Evolutionary conservation across 768 basidiomycete genomes (phyloP).

Genomic region (Boletus speciosus): DNA sequence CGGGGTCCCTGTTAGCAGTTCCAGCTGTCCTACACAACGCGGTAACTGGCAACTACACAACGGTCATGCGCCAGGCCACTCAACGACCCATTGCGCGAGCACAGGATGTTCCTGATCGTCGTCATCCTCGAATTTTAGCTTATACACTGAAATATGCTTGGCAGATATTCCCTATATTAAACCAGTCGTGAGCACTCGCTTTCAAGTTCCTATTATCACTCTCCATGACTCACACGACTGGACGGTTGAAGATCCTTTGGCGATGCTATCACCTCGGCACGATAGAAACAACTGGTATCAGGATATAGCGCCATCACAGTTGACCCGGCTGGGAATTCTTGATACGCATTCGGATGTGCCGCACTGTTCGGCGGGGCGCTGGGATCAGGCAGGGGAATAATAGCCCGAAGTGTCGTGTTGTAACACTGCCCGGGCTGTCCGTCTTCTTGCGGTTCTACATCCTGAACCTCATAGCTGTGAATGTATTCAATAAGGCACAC

Average conservation of each 20-base stretch:
- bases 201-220: not conserved
- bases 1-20: conserved; percentile 12
- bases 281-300: conserved; percentile 88
- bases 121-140: conserved; percentile 86
- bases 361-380: conserved; percentile 53
- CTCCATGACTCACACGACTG: conserved; percentile 35
- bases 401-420: conserved; percentile 62
- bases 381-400: conserved; percentile 80
- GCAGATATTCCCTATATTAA: conserved; percentile 32
- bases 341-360: conserved; percentile 66
- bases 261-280: conserved; percentile 75
- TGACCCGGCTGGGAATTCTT: conserved; percentile 65
- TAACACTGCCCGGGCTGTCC: conserved; percentile 70
- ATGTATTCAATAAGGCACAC: not conserved
- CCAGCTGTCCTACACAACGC: not conserved
- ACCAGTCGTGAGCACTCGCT: conserved; percentile 7
- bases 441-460: conserved; percentile 79
- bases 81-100: conserved; percentile 76
- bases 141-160: conserved; percentile 59
- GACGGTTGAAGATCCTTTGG: conserved; percentile 44
- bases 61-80: conserved; percentile 54
- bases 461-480: conserved; percentile 78
- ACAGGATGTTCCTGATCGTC: conserved; percentile 80
- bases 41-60: not conserved
- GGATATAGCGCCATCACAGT: conserved; percentile 87